A percentile compares a stretch with the other conserved stretches of the same genome.
These are phyloP conservation scores for Pulveroboletus sp. DNA, from an alignment of 768 basidiomycete species.

Conservation along the genomic window DNA sequence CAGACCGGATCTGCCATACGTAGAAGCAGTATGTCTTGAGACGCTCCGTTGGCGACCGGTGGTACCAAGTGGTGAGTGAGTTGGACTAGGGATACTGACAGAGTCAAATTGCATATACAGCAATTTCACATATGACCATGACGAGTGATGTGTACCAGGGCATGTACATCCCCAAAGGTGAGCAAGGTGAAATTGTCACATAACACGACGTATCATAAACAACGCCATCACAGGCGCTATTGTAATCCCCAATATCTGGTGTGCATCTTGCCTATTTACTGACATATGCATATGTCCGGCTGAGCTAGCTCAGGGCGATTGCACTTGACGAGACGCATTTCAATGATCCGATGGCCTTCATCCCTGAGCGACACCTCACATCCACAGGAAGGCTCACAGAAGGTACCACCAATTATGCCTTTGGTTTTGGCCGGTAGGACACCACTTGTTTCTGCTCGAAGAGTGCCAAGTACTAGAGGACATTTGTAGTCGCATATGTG, in stretches of 20 bases:
- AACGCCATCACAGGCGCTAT: slow-evolving; percentile 10
- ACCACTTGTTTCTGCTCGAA: neutral
- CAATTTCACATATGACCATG: slow-evolving; percentile 20
- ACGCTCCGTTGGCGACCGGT: slow-evolving; percentile 29
- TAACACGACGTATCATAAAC: neutral
- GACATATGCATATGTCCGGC: neutral
- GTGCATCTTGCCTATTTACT: neutral
- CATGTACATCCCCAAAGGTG: slow-evolving; percentile 30
- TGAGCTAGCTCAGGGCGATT: slow-evolving; percentile 36
- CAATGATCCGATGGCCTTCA: slow-evolving; percentile 47
- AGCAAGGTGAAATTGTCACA: neutral
- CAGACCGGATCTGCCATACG: slow-evolving; percentile 26
- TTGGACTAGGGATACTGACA: neutral
- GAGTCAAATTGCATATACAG: slow-evolving; percentile 4
- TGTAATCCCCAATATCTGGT: slow-evolving; percentile 27
- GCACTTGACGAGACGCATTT: slow-evolving; percentile 48
- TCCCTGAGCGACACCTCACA: slow-evolving; percentile 51
- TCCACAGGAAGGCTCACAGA: slow-evolving; percentile 11
- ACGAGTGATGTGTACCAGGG: slow-evolving; percentile 26
- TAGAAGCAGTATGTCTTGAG: slow-evolving; percentile 31
- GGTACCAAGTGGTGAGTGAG: slow-evolving; percentile 23
- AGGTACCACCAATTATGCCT: neutral
- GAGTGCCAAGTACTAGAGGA: neutral
- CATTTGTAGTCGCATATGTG: slow-evolving; percentile 25
- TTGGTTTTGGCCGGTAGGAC: slow-evolving; percentile 27